Evolutionary conservation across 2,329 filamentous ascomycete genomes (phyloP), one percentile per base, ranked within the genome.

Genomic region (Hypocrella siamensis): DNA sequence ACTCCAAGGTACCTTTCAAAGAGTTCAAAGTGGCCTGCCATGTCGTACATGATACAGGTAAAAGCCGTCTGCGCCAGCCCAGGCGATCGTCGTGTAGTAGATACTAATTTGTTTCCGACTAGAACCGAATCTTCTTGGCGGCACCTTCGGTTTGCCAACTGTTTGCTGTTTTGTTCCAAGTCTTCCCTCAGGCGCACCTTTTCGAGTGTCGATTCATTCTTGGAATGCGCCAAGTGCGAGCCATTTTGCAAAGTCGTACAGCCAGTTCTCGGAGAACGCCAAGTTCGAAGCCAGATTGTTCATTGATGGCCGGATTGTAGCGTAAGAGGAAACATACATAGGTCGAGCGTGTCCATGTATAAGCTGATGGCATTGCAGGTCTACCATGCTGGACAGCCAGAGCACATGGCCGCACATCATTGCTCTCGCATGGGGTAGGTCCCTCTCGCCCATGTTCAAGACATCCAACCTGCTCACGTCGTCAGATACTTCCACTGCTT

Each of bases 11-110:
- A 10, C 84, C 84, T 1, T 54, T 86, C 34, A 80, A 82, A 52
- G 84, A 92, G 54, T 93, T 90, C 63, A 77, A 75, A 47, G 82
- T 81, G 6, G 65, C 71, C 38, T 92, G 81, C 50, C 78, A 79
- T 49, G 72, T 78, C 19, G 67, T 75, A n/a, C 58, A 62, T 5
- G 65, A 70, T 45, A 35, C 49, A 30, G 61, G 62, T 62, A 42
- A 38, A 53, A 26, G 15, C 25, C 15, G n/a, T 26, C n/a, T 11
- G 15, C n/a, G n/a, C n/a, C n/a, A n/a, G n/a, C n/a, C n/a, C n/a
- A n/a, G n/a, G n/a, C n/a, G n/a, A 38, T 28, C 5, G 9, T 11
- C 14, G 26, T 1, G n/a, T n/a, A n/a, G n/a, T n/a, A n/a, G n/a
- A n/a, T 26, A 7, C 25, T 7, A 12, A 3, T 14, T 26, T 14